Conservation (phyloP, 129 eudicot genomes). For the Ambrosia artemisiifolia region DNA sequence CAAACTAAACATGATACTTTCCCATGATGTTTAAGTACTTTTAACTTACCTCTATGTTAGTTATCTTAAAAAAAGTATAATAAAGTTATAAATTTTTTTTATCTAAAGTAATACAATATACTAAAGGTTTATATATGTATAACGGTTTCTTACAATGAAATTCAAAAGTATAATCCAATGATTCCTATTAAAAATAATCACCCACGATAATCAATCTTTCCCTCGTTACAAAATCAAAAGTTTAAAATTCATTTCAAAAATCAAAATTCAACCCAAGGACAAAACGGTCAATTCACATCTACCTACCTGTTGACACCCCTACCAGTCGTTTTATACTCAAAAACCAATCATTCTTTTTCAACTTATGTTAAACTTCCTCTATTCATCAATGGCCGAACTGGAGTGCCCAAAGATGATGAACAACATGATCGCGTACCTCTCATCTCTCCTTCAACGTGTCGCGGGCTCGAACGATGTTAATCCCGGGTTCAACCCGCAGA, state of each 20-base stretch:
- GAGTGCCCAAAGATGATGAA: constrained; percentile 60
- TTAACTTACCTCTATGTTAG: too few species aligned
- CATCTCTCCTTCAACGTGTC: constrained; percentile 62
- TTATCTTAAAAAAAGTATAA: too few species aligned
- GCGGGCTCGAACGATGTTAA: constrained; percentile 71
- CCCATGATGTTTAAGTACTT: too few species aligned
- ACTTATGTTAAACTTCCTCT: constrained; percentile 7
- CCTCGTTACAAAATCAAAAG: constrained; percentile 24
- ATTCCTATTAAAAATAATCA: background rate
- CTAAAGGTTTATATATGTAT: too few species aligned
- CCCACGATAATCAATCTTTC: constrained; percentile 14
- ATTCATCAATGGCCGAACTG: constrained; percentile 58
- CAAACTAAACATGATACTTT: too few species aligned
- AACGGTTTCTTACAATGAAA: too few species aligned
- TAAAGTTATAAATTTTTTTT: too few species aligned
- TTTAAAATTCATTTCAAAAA: background rate
- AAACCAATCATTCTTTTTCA: constrained; percentile 18
- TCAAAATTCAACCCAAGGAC: constrained; percentile 15
- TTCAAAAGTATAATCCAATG: background rate
- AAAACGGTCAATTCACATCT: constrained; percentile 9
- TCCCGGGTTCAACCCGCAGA: constrained; percentile 41
- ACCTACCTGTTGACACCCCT: constrained; percentile 32
- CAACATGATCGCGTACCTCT: constrained; percentile 62
- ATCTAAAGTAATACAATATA: too few species aligned
- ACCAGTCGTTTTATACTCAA: constrained; percentile 35